These are phyloP conservation scores for Epichloe sp. DNA, from an alignment of 2,329 filamentous ascomycete species.

Conservation along the genomic window DNA sequence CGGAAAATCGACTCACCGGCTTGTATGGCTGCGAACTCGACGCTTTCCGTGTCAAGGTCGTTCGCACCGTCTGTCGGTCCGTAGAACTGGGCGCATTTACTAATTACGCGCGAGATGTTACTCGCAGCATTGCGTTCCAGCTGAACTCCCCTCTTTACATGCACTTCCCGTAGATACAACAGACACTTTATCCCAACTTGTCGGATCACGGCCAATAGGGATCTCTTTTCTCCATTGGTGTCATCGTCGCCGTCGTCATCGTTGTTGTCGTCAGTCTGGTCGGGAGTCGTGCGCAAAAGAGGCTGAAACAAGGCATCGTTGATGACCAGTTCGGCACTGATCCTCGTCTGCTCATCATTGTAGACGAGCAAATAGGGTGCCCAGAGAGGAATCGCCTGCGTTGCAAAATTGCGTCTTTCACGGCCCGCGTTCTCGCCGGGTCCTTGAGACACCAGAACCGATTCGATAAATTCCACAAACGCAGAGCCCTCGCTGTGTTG, in stretches of 20 bases:
- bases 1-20: conserved; percentile 13
- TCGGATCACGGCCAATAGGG: conserved; percentile 16
- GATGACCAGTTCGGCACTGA: conserved; percentile 30
- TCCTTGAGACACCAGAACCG: conserved; percentile 16
- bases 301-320: conserved; percentile 28
- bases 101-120: conserved; percentile 29
- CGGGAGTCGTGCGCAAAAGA: conserved; percentile 6
- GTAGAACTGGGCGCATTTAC: conserved; percentile 29
- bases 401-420: conserved; percentile 10
- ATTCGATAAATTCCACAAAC: conserved; percentile 33
- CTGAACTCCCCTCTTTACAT: conserved; percentile 28
- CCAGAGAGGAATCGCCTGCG: conserved; percentile 30
- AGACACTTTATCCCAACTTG: conserved; percentile 34
- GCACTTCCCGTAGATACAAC: conserved; percentile 31
- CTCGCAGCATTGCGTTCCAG: conserved; percentile 30
- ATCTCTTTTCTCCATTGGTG: not conserved
- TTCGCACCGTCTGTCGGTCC: conserved; percentile 17
- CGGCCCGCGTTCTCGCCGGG: conserved; percentile 13
- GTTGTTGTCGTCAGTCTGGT: not conserved
- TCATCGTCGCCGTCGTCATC: not conserved
- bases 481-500: conserved; percentile 34
- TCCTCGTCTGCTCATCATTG: conserved; percentile 28
- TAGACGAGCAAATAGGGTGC: conserved; percentile 36
- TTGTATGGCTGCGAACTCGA: conserved; percentile 15
- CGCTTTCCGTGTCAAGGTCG: conserved; percentile 15